Evolutionary conservation across 805 yeast genomes (phyloP), one percentile per base, ranked within the genome.

Genomic region (Sugiyamaella boreocaroliniensis): DNA sequence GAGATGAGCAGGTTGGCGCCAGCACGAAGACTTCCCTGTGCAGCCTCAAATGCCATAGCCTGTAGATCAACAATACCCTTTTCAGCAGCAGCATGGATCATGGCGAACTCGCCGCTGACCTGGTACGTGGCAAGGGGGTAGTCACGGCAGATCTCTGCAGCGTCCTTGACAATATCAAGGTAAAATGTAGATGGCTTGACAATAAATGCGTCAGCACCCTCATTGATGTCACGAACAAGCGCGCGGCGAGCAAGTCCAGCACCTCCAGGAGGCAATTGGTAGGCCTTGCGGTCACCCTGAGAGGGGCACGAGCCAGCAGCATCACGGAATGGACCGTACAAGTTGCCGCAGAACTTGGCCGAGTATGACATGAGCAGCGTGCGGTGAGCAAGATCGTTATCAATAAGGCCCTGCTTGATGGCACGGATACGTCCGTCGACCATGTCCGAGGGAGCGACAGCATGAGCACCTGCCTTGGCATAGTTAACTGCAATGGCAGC

Each of bases 61-160:
- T 87, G 85, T 69, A 93, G 77, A 68, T 92, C 97, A 55, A 85
- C 86, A 55, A 90, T 78, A 40, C 95, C 95, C 76, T 89, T 89
- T 64, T 89, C 97, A 29, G 97, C 97, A 50, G 97, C 98, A 7
- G 99, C 99, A 66, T 90, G 96, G 58, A 93, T 71, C 99, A 93
- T 93, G 32, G 98, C 97, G 65, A 80, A 93, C 71, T 93, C 99
- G 42, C 99, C 99, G 67, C 92, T 82, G 20, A 93, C 99, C 69
- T 93, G 99, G 71, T 93, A 93, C 26, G 95, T 90, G 64, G 96
- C 89, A 50, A 93, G 74, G 26, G 99, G 99, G 61, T 86, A 80
- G 67, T 93, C 93, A 49, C 73, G 69, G 64, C 96, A 87, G 50
- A 90, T 76, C 62, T 79, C 82, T 40, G 90, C 75, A 0, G 99